A percentile compares a stretch with the other conserved stretches of the same genome.
Evolutionary conservation across 768 basidiomycete genomes (phyloP).

Genomic region (Tulasnella sp.): DNA sequence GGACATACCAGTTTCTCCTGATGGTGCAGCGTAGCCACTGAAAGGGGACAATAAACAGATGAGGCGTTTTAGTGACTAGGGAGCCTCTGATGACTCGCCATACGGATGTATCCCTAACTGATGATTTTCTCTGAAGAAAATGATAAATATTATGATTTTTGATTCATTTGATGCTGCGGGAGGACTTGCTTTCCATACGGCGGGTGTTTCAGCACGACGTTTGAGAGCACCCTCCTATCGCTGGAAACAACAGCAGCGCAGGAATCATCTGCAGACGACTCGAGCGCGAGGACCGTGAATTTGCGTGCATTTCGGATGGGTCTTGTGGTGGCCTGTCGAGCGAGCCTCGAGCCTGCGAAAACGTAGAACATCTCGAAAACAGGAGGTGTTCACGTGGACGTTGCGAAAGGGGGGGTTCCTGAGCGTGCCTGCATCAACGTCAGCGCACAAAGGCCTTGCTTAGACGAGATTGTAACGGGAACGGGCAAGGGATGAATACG

Average conservation of each 20-base stretch:
- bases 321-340: neutral
- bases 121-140: neutral
- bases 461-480: too few relatives aligned
- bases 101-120: neutral
- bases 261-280: constrained; percentile 89
- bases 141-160: neutral
- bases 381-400: neutral
- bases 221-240: constrained; percentile 52
- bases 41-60: constrained; percentile 12
- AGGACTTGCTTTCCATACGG: constrained; percentile 1
- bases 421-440: neutral
- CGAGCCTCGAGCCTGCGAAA: neutral
- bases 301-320: neutral
- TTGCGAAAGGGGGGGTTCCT: neutral
- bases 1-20: constrained; percentile 56
- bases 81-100: neutral
- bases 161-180: neutral
- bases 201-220: constrained; percentile 73
- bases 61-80: too few relatives aligned
- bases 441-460: too few relatives aligned
- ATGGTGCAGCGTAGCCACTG: constrained; percentile 62
- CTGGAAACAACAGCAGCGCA: constrained; percentile 77
- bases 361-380: neutral
- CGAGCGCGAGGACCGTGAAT: constrained; percentile 36
- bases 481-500: too few relatives aligned